Percentiles rank a stretch among this genome's conserved stretches.
Evolutionary conservation across 306 rosid genomes (phyloP).

Genomic region (Glycyrrhiza uralensis): DNA sequence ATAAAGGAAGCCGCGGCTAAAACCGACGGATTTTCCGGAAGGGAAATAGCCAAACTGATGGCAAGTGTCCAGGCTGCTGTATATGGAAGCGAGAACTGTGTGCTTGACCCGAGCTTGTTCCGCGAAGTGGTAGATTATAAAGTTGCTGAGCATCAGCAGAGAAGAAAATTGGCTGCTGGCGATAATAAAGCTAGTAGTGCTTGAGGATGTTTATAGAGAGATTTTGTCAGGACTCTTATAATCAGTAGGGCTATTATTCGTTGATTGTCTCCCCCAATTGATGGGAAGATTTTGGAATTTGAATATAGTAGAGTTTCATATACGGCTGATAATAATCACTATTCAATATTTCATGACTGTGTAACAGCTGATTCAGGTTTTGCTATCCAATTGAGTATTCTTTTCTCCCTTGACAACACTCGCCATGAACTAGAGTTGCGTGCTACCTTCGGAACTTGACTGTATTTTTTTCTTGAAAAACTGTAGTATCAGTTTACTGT

Average conservation of each 20-base stretch:
- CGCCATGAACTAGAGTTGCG: background rate
- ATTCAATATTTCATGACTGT: background rate
- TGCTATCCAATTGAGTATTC: background rate
- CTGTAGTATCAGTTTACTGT: background rate
- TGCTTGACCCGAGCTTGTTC: constrained; percentile 71
- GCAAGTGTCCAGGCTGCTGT: constrained; percentile 96
- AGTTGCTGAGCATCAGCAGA: constrained; percentile 94
- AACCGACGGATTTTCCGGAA: constrained; percentile 88
- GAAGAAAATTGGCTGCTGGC: constrained; percentile 66
- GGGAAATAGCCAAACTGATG: constrained; percentile 96
- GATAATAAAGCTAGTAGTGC: constrained; percentile 43
- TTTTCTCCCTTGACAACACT: background rate
- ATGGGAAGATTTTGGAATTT: constrained; percentile 54
- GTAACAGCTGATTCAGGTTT: constrained; percentile 17
- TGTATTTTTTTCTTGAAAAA: background rate
- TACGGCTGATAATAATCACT: background rate
- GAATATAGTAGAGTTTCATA: constrained; percentile 16
- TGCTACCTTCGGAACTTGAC: background rate
- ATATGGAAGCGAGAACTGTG: constrained; percentile 79
- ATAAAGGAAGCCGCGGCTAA: constrained; percentile 82
- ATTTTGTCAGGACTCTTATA: constrained; percentile 12
- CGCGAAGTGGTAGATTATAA: constrained; percentile 92
- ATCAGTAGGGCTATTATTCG: constrained; percentile 29
- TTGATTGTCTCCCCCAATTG: constrained; percentile 43
- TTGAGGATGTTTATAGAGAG: constrained; percentile 23